These are phyloP conservation scores for Boletus huronensis DNA, from an alignment of 768 basidiomycete species.

Conservation along the genomic window DNA sequence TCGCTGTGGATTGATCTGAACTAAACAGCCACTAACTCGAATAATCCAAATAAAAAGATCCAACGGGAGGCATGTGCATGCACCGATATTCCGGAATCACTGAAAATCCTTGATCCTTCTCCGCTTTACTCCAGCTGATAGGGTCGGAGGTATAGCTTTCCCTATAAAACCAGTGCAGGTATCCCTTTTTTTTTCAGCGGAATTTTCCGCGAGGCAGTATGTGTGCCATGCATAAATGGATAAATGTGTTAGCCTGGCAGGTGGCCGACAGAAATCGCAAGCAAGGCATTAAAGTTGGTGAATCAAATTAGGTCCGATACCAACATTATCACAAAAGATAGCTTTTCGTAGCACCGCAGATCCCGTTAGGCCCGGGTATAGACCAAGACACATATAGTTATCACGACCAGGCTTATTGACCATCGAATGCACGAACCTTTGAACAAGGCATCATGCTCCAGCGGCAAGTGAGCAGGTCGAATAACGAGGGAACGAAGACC, in stretches of 20 bases:
- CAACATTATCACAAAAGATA: not conserved
- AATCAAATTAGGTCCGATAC: not conserved
- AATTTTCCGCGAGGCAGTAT: not conserved
- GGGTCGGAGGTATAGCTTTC: not conserved
- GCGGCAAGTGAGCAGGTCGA: not conserved
- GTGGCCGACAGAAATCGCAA: not conserved
- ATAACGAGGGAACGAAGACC: not conserved
- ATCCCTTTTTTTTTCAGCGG: not conserved
- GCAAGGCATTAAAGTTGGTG: no score
- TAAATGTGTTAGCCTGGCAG: no score
- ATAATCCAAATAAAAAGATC: not conserved
- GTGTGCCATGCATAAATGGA: not conserved
- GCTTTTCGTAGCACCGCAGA: not conserved
- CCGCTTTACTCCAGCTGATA: not conserved
- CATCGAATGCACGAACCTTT: not conserved
- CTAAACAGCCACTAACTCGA: not conserved
- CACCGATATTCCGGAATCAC: no score
- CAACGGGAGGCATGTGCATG: not conserved
- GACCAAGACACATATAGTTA: not conserved
- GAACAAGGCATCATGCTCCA: not conserved
- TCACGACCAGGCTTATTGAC: not conserved
- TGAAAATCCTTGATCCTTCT: not conserved
- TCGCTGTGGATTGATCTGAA: not conserved
- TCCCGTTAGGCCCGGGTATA: not conserved
- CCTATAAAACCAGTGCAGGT: not conserved